Evolutionary conservation across 495 filamentous ascomycete genomes (phyloP), one percentile per base, ranked within the genome.

Genomic region (Penicillium dipodomyicola): DNA sequence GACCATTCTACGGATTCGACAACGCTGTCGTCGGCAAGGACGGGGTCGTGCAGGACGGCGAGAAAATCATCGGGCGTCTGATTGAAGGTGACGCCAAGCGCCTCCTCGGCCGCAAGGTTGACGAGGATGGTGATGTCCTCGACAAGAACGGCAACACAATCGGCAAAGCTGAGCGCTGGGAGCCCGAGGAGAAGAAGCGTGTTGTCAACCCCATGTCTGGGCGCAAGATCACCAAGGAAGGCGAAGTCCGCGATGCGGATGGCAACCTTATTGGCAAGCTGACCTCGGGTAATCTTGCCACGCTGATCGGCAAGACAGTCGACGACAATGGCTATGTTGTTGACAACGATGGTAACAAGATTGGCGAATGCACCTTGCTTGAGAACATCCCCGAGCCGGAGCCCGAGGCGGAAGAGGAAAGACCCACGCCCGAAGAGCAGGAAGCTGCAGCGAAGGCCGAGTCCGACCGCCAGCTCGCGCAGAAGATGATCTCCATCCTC

Each of bases 251-350:
- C 42, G 88, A 94, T 62, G 81, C 86, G 42, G 84, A 93, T 59
- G 91, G 91, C 35, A 86, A 95, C 62, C 62, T 94, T 49, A 85
- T 94, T 60, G 91, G 88, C 53, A 87, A 86, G 65, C 77, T 96
- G 40, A 93, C 89, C 6, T 80, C 81, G 6, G 91, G 91, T 48
- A 81, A 91, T 44, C 75, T 91, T 39, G 78, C 76, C 12, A 80
- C 84, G 29, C 86, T 90, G 44, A 73, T 85, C 20, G 91, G 91
- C 43, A 88, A 90, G 68, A 82, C 87, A 62, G 87, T 96, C 51
- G 90, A 96, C 64, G 89, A 92, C 56, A 88, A 93, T 57, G 90
- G 89, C 37, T 90, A 90, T 65, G 89, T 96, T 8, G 74, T 92
- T 54, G 89, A 95, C 71, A 81, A 84, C 57, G 90, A 95, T 64